Evolutionary conservation across 148 eudicot genomes (phyloP).

Genomic region (Polygonum aviculare): DNA sequence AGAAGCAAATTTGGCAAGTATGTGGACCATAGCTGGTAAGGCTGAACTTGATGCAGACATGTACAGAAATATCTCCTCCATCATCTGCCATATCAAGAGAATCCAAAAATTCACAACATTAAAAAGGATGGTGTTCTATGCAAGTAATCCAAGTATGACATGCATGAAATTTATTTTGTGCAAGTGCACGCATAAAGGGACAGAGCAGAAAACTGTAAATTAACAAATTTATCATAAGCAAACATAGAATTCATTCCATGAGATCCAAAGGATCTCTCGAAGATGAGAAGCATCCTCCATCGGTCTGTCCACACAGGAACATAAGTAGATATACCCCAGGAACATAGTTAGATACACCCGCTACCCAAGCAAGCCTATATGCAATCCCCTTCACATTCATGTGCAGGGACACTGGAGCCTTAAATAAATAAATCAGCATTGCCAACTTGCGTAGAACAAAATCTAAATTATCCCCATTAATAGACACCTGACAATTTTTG

Average conservation of each 20-base stretch:
- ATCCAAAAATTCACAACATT: slow-evolving; percentile 11
- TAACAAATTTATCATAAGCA: background rate
- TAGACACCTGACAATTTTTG: background rate
- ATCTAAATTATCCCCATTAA: background rate
- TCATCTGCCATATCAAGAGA: slow-evolving; percentile 48
- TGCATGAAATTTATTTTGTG: background rate
- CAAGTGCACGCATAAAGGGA: background rate
- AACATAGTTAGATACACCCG: background rate
- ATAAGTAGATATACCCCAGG: background rate
- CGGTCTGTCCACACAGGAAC: background rate
- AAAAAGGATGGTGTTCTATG: background rate
- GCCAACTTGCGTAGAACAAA: background rate
- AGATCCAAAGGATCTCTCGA: background rate
- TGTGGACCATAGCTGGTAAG: slow-evolving; percentile 89
- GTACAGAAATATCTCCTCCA: slow-evolving; percentile 88
- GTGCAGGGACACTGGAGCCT: background rate
- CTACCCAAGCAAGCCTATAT: background rate
- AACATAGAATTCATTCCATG: background rate
- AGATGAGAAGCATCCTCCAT: background rate
- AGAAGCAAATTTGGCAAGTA: slow-evolving; percentile 80
- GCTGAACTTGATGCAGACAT: slow-evolving; percentile 77
- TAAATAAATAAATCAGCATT: background rate
- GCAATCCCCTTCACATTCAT: background rate
- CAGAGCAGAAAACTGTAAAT: background rate
- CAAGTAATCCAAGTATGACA: background rate